These are phyloP conservation scores for Chytriomyces sp. DNA, from an alignment of 192 early-diverging fungal genomes.

Conservation along the genomic window DNA sequence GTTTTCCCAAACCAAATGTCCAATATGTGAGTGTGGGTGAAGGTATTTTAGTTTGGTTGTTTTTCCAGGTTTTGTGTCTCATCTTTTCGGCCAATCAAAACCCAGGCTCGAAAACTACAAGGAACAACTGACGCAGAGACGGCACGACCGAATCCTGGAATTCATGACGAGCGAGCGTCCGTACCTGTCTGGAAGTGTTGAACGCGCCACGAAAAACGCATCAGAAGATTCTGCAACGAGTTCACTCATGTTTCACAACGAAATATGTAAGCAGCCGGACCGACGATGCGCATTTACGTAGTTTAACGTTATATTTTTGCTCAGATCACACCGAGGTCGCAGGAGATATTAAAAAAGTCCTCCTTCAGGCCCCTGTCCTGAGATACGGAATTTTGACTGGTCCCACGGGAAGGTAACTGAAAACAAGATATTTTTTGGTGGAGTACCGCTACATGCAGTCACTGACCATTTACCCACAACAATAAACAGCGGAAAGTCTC, in stretches of 20 bases:
- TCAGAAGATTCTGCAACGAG: neutral
- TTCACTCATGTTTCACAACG: conserved; percentile 21
- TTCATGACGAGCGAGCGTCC: conserved; percentile 30
- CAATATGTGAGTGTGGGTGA: neutral
- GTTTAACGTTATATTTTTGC: neutral
- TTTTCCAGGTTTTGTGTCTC: neutral
- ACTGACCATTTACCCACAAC: neutral
- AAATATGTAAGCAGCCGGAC: neutral
- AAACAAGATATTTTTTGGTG: conserved; percentile 2
- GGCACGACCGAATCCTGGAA: conserved; percentile 30
- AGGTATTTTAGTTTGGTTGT: no score
- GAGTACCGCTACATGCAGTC: neutral
- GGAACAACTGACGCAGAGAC: conserved; percentile 15
- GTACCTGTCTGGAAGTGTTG: conserved; percentile 12
- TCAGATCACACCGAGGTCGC: conserved; percentile 23
- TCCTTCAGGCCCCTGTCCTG: conserved; percentile 26
- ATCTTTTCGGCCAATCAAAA: neutral
- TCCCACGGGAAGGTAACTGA: conserved; percentile 23
- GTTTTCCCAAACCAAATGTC: conserved; percentile 13
- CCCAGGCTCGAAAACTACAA: conserved; percentile 30
- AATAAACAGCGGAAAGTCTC: neutral
- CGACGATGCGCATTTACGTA: no score
- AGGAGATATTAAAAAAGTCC: neutral
- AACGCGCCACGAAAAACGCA: neutral
- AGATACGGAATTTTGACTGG: conserved; percentile 33